Conservation (phyloP, 2,329 filamentous ascomycete species). For the Spiromastix sp. region DNA sequence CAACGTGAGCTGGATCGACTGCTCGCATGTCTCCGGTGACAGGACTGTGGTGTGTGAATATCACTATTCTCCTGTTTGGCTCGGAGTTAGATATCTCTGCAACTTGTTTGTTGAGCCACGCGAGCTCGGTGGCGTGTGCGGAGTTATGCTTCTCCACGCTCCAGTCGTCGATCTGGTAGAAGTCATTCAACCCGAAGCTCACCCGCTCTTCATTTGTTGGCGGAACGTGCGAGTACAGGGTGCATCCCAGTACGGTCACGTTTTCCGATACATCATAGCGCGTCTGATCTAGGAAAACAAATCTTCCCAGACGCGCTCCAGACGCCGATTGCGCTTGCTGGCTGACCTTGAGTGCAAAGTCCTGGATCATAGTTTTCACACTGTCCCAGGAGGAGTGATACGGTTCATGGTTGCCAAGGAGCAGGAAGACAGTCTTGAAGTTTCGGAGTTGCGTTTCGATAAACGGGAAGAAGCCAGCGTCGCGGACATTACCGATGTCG, state of each 20-base stretch:
- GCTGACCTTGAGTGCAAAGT: constrained; percentile 17
- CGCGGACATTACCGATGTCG: constrained; percentile 43
- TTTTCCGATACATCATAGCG: constrained; percentile 27
- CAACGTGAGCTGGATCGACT: constrained; percentile 21
- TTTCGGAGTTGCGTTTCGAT: constrained; percentile 37
- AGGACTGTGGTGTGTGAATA: constrained; percentile 33
- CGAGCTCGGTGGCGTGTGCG: constrained; percentile 24
- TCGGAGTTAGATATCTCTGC: constrained; percentile 18
- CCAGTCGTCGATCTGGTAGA: constrained; percentile 36
- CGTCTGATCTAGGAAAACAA: constrained; percentile 33
- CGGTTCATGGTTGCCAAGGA: constrained; percentile 49
- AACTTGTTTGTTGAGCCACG: constrained; percentile 32
- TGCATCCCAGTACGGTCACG: constrained; percentile 37
- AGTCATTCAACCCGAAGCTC: constrained; percentile 41
- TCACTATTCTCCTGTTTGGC: constrained; percentile 24
- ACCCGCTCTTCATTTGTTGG: constrained; percentile 28
- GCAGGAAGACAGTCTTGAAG: constrained; percentile 42
- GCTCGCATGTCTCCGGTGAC: constrained; percentile 14
- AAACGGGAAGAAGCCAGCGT: constrained; percentile 37
- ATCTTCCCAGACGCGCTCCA: constrained; percentile 17
- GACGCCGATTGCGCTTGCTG: constrained; percentile 7
- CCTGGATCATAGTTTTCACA: constrained; percentile 13
- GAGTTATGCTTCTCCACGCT: constrained; percentile 21
- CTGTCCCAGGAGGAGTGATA: constrained; percentile 28
- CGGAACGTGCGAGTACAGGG: constrained; percentile 41